Percentiles rank a stretch among this genome's conserved stretches.
Conservation (phyloP, 768 basidiomycete genomes). For the Boletus pseudo-olivaceus region DNA sequence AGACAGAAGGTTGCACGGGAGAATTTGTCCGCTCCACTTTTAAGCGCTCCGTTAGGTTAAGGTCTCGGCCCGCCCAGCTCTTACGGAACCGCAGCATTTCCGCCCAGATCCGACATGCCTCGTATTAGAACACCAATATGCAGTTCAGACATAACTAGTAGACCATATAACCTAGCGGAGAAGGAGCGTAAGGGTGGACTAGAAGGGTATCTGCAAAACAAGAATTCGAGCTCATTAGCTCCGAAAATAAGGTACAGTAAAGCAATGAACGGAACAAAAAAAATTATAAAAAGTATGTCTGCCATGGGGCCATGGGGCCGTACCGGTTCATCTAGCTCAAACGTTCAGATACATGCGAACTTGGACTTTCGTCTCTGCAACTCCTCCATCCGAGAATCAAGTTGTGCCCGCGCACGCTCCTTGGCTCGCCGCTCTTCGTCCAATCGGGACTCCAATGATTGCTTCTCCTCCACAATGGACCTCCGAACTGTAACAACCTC, state of each 20-base stretch:
- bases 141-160: conserved; percentile 26
- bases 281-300: neutral
- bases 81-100: conserved; percentile 7
- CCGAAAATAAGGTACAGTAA: conserved; percentile 29
- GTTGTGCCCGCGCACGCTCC: conserved; percentile 82
- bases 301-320: neutral
- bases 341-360: conserved; percentile 76
- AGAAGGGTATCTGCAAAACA: conserved; percentile 31
- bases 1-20: conserved; percentile 11
- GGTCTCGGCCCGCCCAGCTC: conserved; percentile 2
- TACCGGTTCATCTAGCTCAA: conserved; percentile 4
- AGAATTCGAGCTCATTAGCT: conserved; percentile 22
- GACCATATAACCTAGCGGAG: conserved; percentile 32
- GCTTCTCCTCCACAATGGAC: conserved; percentile 86
- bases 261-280: conserved; percentile 11
- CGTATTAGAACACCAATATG: conserved; percentile 26
- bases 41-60: conserved; percentile 8
- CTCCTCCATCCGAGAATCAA: conserved; percentile 87
- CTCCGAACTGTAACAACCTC: conserved; percentile 75
- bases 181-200: conserved; percentile 15
- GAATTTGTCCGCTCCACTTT: conserved; percentile 20
- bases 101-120: conserved; percentile 17
- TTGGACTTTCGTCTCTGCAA: conserved; percentile 83
- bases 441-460: conserved; percentile 74
- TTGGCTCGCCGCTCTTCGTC: conserved; percentile 88